Base-by-base conservation (phyloP, 2,329 filamentous ascomycete species). In the Diaporthe australafricana region DNA sequence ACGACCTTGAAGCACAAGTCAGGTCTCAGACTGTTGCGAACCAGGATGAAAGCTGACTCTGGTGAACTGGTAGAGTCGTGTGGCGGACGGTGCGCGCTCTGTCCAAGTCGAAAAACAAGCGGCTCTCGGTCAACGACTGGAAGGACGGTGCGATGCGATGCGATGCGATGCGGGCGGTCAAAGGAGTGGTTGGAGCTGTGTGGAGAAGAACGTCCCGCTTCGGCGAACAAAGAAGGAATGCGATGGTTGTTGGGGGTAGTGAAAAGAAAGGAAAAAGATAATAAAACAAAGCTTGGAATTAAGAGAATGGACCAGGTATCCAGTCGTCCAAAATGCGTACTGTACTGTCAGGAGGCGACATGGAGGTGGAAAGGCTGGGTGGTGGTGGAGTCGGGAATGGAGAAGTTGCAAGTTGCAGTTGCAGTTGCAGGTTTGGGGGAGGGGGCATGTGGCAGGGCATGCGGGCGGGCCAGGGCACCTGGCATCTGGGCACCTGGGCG, bases 321-420 rank as follows among this genome's bases (percentile, higher is more conserved):
- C 52, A 68, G 40, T 57, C 47, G 45, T 52, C 67, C 32, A 69
- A 60, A 69, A 60, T 52, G 67, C 67, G 53, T 50, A 60, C 35
- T 40, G 38, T 55, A 53, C 63, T 67, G 50, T 69, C 53, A 69
- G 67, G 67, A 69, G 67, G 67, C 67, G 53, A 57, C 67, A 57
- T 50, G 67, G 55, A 52, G 63, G 38, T 53, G 40, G 32, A 50
- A 52, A 60, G 53, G 53, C 60, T 11, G 42, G 45, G n/a, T 8
- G 57, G 47, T 65, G 38, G 67, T 69, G 67, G 53, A 69, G 67
- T 40, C 42, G 60, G n/a, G 45, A 60, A 69, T 69, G 53, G 67
- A 48, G 67, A 53, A 69, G 53, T 69, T 65, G 60, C 60, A 65
- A n/a, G 60, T 50, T 35, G 32, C 32, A 35, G 60, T 50, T 35